These are phyloP conservation scores for Hypoxylon sp. DNA, from an alignment of 2,329 filamentous ascomycete genomes.

Conservation along the genomic window DNA sequence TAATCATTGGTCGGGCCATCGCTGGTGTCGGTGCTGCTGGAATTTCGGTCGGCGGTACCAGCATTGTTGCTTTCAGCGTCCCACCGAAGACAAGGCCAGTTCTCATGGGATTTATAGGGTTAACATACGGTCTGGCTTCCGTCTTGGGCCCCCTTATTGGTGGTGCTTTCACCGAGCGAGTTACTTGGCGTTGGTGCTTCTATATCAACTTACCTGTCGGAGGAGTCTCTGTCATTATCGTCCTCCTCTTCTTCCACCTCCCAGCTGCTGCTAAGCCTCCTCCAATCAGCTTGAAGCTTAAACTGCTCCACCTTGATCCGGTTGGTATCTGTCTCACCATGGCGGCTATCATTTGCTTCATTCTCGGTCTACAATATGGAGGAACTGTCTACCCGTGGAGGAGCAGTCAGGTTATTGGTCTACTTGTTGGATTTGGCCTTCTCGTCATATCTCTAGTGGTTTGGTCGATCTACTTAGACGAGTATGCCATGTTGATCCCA, in stretches of 20 bases:
- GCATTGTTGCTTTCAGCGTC: constrained; percentile 42
- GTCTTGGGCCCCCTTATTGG: constrained; percentile 35
- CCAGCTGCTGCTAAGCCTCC: not conserved
- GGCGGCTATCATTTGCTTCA: constrained; percentile 48
- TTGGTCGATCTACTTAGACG: constrained; percentile 23
- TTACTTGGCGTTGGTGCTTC: constrained; percentile 36
- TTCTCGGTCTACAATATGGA: constrained; percentile 55
- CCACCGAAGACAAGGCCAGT: constrained; percentile 21
- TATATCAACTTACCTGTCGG: constrained; percentile 39
- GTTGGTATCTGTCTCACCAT: constrained; percentile 18
- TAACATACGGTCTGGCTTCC: constrained; percentile 51
- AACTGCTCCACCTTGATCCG: constrained; percentile 25
- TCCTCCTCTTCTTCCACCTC: constrained; percentile 28
- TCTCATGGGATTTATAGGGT: constrained; percentile 46
- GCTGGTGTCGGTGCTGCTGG: constrained; percentile 47
- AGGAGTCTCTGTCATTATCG: constrained; percentile 6
- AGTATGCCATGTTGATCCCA: constrained; percentile 18
- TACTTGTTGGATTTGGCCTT: constrained; percentile 44
- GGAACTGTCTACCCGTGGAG: constrained; percentile 47
- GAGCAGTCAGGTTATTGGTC: constrained; percentile 43
- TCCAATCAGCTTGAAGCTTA: not conserved
- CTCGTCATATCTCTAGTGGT: constrained; percentile 40
- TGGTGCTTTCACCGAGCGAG: constrained; percentile 20
- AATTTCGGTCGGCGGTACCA: constrained; percentile 47
- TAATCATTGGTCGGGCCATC: constrained; percentile 37